Percentiles rank a stretch among this genome's conserved stretches.
These are phyloP conservation scores for Symbiodinium pilosum DNA, from an alignment of 73 alveolate genomes.

Conservation along the genomic window DNA sequence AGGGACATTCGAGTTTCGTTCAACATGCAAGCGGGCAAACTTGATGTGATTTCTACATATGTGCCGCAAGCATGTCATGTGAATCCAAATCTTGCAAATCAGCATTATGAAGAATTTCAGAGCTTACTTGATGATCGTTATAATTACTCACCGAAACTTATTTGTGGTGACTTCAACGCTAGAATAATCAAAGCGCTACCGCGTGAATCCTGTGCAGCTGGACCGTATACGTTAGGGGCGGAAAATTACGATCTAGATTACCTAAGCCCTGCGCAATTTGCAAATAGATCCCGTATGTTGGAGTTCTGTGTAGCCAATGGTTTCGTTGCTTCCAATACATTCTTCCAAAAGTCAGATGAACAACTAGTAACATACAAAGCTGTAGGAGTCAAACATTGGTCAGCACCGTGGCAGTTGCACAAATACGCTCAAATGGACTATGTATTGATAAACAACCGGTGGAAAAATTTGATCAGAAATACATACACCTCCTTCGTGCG, in stretches of 20 bases:
- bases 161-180: background rate
- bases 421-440: background rate
- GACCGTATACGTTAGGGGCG: background rate
- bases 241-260: background rate
- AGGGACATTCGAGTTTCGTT: background rate
- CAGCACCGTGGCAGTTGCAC: background rate
- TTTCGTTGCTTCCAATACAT: background rate
- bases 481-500: background rate
- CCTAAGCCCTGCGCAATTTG: background rate
- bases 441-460: background rate
- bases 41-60: constrained; percentile 24
- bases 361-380: background rate
- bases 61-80: constrained; percentile 5
- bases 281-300: background rate
- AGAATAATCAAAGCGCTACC: background rate
- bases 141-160: background rate
- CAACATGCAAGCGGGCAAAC: background rate
- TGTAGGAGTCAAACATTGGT: background rate
- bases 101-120: background rate
- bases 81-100: background rate
- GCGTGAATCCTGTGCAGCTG: background rate
- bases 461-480: background rate
- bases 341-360: background rate
- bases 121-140: background rate
- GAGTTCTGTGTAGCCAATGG: background rate